phyloP scores from a whole-genome alignment of 2,329 filamentous ascomycete species.

The Calonectria pseudoreteaudii region DNA sequence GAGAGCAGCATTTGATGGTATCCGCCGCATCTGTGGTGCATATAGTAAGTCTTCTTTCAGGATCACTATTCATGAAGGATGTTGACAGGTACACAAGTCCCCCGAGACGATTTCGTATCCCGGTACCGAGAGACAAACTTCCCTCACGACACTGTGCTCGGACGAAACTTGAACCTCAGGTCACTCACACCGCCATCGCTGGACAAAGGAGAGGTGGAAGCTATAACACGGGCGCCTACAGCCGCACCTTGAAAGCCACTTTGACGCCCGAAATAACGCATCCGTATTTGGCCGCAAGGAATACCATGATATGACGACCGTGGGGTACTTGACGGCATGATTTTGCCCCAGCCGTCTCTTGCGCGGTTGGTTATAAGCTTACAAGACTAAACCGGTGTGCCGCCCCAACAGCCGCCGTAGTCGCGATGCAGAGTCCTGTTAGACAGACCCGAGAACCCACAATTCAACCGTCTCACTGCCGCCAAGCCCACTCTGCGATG shows the following conservation, averaged over 20 bases:
- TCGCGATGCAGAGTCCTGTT: not conserved
- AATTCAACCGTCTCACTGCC: not conserved
- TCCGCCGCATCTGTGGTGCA: constrained; percentile 88
- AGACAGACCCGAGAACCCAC: not conserved
- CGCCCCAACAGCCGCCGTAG: not conserved
- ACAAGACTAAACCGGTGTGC: not conserved
- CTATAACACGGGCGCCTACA: constrained; percentile 11
- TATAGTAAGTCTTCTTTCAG: constrained; percentile 74
- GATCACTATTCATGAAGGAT: not conserved
- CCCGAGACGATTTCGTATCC: constrained; percentile 84
- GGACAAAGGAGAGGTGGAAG: constrained; percentile 5
- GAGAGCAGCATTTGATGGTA: constrained; percentile 83
- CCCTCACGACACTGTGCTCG: constrained; percentile 57
- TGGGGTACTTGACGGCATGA: not conserved
- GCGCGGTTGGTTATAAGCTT: not conserved
- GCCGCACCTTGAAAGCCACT: not conserved
- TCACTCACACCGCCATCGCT: constrained; percentile 11
- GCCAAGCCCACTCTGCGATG: not conserved
- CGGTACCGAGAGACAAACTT: constrained; percentile 80
- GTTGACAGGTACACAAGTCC: constrained; percentile 62
- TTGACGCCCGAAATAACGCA: not conserved
- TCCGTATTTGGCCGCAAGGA: not conserved
- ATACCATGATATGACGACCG: not conserved
- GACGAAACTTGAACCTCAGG: constrained; percentile 47
- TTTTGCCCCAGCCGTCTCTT: not conserved